Conservation (phyloP, 306 rosid species). For the Phaseolus lunatus region DNA sequence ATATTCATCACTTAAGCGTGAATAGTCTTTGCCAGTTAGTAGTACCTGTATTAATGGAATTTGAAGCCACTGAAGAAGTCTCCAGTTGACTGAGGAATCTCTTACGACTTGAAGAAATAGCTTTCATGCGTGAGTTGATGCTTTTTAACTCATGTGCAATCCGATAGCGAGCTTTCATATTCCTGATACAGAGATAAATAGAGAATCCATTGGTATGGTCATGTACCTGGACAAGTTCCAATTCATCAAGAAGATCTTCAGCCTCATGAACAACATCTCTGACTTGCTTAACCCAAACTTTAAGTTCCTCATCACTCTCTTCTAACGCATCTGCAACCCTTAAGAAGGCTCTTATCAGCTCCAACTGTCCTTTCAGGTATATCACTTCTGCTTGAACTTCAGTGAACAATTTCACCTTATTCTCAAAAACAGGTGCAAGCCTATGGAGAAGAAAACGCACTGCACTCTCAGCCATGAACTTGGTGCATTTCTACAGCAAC, state of each 20-base stretch:
- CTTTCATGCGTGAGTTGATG: conserved; percentile 45
- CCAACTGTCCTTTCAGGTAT: conserved; percentile 44
- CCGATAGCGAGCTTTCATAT: conserved; percentile 51
- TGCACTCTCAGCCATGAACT: conserved; percentile 53
- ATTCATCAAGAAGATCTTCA: conserved; percentile 58
- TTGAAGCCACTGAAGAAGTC: conserved; percentile 48
- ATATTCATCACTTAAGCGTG: conserved; percentile 19
- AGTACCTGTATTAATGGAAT: conserved; percentile 47
- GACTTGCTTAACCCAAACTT: conserved; percentile 57
- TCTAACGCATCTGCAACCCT: conserved; percentile 54
- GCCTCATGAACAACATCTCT: conserved; percentile 56
- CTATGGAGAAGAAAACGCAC: conserved; percentile 48
- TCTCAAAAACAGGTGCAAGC: conserved; percentile 40
- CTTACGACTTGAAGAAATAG: conserved; percentile 31
- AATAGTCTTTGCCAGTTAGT: conserved; percentile 4
- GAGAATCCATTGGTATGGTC: conserved; percentile 39
- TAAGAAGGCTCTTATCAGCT: conserved; percentile 50
- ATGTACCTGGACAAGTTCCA: conserved; percentile 39
- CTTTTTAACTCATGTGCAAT: conserved; percentile 44
- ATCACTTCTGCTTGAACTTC: conserved; percentile 46
- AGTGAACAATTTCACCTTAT: conserved; percentile 35
- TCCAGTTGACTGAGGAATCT: conserved; percentile 41
- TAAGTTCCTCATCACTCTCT: conserved; percentile 54
- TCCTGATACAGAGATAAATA: conserved; percentile 31
- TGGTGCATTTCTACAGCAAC: conserved; percentile 24